Percentiles rank a stretch among this genome's conserved stretches.
Evolutionary conservation across 306 rosid genomes (phyloP).

Genomic region (Prosopis cineraria): DNA sequence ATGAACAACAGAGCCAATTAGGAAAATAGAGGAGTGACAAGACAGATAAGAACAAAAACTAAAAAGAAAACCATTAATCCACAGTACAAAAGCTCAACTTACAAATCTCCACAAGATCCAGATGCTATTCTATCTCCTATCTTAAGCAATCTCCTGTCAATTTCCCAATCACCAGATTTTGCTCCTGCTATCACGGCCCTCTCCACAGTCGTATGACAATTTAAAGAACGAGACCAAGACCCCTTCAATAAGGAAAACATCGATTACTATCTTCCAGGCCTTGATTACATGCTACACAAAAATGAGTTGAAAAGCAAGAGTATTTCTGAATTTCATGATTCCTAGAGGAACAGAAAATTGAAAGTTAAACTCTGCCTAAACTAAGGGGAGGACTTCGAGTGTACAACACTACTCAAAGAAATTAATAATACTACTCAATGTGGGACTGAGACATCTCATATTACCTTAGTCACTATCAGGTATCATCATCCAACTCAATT

Average conservation of each 20-base stretch:
- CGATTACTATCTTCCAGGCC: neutral
- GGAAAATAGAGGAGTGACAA: constrained; percentile 9
- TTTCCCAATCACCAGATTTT: constrained; percentile 86
- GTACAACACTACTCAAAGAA: no score
- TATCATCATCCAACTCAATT: neutral
- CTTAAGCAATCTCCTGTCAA: constrained; percentile 85
- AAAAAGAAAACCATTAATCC: constrained; percentile 4
- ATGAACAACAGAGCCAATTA: constrained; percentile 28
- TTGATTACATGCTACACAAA: constrained; percentile 14
- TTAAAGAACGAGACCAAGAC: constrained; percentile 86
- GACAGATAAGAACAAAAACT: neutral
- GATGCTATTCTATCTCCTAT: constrained; percentile 91
- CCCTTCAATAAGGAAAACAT: constrained; percentile 57
- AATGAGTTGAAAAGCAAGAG: neutral
- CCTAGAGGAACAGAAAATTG: neutral
- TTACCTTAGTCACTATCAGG: neutral
- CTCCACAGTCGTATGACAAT: constrained; percentile 62
- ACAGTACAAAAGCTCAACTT: constrained; percentile 45
- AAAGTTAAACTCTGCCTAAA: neutral
- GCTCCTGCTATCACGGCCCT: constrained; percentile 55
- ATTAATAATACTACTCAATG: neutral
- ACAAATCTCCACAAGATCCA: constrained; percentile 99
- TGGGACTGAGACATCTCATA: neutral
- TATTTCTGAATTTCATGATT: neutral
- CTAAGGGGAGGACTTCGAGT: neutral